phyloP scores from a whole-genome alignment of 257 asterid genomes.

The Thymus quinquecostatus region DNA sequence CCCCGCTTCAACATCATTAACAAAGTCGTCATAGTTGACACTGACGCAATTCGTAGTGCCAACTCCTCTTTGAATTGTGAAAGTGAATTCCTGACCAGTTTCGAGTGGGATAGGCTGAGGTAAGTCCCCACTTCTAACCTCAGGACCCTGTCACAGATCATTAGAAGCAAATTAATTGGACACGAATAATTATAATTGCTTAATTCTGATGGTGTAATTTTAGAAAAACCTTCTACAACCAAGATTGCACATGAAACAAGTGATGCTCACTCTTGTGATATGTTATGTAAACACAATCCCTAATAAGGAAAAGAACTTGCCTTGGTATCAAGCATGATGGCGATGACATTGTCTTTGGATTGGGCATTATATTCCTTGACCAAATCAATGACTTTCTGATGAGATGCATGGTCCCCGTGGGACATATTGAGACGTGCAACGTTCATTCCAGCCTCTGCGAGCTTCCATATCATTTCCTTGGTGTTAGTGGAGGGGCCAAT shows the following conservation, averaged over 20 bases:
- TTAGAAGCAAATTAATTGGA: background rate
- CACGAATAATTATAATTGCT: background rate
- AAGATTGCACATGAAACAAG: background rate
- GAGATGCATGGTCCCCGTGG: slow-evolving; percentile 98
- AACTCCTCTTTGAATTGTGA: slow-evolving; percentile 91
- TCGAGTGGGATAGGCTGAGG: slow-evolving; percentile 78
- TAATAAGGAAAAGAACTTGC: slow-evolving; percentile 44
- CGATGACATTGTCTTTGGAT: slow-evolving; percentile 88
- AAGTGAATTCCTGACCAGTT: slow-evolving; percentile 87
- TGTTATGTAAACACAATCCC: background rate
- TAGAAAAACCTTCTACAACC: background rate
- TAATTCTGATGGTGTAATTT: background rate
- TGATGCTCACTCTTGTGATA: background rate
- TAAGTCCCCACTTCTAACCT: slow-evolving; percentile 95
- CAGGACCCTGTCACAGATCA: slow-evolving; percentile 75
- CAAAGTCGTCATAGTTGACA: slow-evolving; percentile 94
- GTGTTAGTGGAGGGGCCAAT: slow-evolving; percentile 97
- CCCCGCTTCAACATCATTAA: slow-evolving; percentile 86
- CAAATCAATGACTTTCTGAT: slow-evolving; percentile 95
- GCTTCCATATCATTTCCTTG: slow-evolving; percentile 94
- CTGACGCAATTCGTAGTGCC: slow-evolving; percentile 87
- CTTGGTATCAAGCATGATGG: slow-evolving; percentile 99
- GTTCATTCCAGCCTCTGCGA: slow-evolving; percentile 99
- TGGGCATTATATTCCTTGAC: slow-evolving; percentile 93
- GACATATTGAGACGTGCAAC: slow-evolving; percentile 98